Base-by-base conservation (phyloP, 2,329 filamentous ascomycete genomes). In the Fusarium tricinctum region DNA sequence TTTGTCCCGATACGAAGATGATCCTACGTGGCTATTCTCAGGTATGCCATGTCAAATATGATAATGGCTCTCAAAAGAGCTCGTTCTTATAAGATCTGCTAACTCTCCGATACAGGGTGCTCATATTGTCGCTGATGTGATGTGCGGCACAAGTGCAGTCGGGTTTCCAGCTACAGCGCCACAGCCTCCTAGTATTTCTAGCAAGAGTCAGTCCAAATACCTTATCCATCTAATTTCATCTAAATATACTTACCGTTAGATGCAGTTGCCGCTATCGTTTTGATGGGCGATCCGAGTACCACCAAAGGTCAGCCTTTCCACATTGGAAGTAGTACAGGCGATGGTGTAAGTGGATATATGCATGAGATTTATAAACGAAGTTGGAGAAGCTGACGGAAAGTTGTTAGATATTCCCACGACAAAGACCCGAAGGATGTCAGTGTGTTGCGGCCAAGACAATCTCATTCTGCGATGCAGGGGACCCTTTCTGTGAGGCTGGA, bases 271-370 rank as follows among this genome's bases (percentile, higher is more conserved):
- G 71, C 71, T 5, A 43, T 71, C 8, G 50, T 73, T 30, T n/a
- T 72, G 5, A 72, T 73, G 67, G 71, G 71, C 4, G 71, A 73
- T n/a, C 71, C 71, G 2, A 72, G 71, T 23, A 70, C 56, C n/a
- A 71, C 67, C 1, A 46, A 52, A 28, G 57, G 58, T 1, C 71
- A 72, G 8, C 22, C 55, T 3, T 73, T 64, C 30, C 70, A 73
- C 7, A 10, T 63, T 8, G 67, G 71, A 23, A 71, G 49, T 14
- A 71, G 71, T 22, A 42, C 63, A 6, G 56, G 61, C 20, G 63
- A 53, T 6, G 67, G 71, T 7, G 70, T 73, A 55, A 64, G 71
- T 65, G 26, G 20, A 10, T 19, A n/a, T 1, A 7, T 13, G 1
- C 4, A 9, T 6, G 4, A 30, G 10, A 13, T 23, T 6, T 6